phyloP scores from a whole-genome alignment of 2,329 filamentous ascomycete species.

The Lecanoromycetidae sp. region DNA sequence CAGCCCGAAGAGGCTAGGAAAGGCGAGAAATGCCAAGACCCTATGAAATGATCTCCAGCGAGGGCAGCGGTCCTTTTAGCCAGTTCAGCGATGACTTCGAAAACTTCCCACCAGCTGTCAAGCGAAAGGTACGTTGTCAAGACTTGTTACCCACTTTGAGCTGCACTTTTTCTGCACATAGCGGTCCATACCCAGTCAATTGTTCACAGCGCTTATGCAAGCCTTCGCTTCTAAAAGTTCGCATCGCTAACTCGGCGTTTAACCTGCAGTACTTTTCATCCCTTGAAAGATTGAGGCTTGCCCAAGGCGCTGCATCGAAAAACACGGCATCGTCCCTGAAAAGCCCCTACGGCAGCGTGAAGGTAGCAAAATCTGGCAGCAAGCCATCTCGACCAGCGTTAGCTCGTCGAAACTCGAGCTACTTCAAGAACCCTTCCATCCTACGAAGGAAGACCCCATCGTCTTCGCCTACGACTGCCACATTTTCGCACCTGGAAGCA shows the following conservation, averaged over 20 bases:
- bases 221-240: slow-evolving; percentile 9
- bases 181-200: too few relatives aligned
- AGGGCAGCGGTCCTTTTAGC: neutral
- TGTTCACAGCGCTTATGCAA: too few relatives aligned
- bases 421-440: slow-evolving; percentile 14
- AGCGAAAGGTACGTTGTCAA: slow-evolving; percentile 16
- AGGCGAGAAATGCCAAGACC: slow-evolving; percentile 6
- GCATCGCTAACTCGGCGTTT: slow-evolving; percentile 19
- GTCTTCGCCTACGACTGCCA: slow-evolving; percentile 28
- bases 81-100: slow-evolving; percentile 11
- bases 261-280: slow-evolving; percentile 25
- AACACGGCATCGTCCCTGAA: slow-evolving; percentile 3
- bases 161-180: too few relatives aligned
- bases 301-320: slow-evolving; percentile 14
- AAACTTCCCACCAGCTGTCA: slow-evolving; percentile 16
- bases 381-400: slow-evolving; percentile 8
- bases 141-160: neutral
- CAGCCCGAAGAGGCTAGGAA: neutral
- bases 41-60: slow-evolving; percentile 5
- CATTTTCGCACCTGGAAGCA: slow-evolving; percentile 42
- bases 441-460: slow-evolving; percentile 28
- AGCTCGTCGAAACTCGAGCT: slow-evolving; percentile 15
- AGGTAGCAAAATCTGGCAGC: neutral
- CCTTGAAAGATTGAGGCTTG: slow-evolving; percentile 25
- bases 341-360: slow-evolving; percentile 1